Conservation (phyloP, 1,139 yeast genomes). For the Scheffersomyces parashehatae region DNA sequence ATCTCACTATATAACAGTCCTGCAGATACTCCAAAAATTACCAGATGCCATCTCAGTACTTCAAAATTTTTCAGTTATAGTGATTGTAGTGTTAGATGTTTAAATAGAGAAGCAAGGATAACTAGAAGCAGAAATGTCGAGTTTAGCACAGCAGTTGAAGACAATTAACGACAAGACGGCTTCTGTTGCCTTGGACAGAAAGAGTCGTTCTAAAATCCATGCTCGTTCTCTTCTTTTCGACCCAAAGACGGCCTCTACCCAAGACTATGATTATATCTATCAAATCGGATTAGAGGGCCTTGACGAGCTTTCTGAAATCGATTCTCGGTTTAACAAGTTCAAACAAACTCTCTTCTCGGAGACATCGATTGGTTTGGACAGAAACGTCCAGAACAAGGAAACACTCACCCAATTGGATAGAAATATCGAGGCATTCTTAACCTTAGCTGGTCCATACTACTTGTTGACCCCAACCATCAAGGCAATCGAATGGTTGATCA, state of each 20-base stretch:
- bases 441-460: constrained; percentile 75
- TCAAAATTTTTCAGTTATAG: constrained; percentile 7
- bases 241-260: constrained; percentile 84
- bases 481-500: constrained; percentile 92
- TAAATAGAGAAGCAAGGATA: neutral
- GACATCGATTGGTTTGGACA: constrained; percentile 73
- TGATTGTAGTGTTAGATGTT: too few relatives aligned
- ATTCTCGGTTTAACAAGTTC: constrained; percentile 72
- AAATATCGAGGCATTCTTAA: constrained; percentile 73
- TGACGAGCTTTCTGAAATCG: constrained; percentile 68
- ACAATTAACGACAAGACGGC: constrained; percentile 66
- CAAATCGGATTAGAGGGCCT: constrained; percentile 75
- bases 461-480: constrained; percentile 72
- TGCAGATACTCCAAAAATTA: neutral
- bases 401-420: constrained; percentile 71
- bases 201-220: constrained; percentile 81
- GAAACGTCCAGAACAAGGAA: constrained; percentile 76
- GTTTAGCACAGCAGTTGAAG: constrained; percentile 79
- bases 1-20: neutral
- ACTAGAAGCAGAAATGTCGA: constrained; percentile 37
- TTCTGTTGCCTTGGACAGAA: constrained; percentile 82
- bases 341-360: constrained; percentile 76
- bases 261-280: constrained; percentile 83
- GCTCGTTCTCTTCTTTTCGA: constrained; percentile 86
- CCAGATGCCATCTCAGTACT: constrained; percentile 3